Evolutionary conservation across 345 rosid genomes (phyloP), one percentile per base, ranked within the genome.

Genomic region (Eutrema japonicum): DNA sequence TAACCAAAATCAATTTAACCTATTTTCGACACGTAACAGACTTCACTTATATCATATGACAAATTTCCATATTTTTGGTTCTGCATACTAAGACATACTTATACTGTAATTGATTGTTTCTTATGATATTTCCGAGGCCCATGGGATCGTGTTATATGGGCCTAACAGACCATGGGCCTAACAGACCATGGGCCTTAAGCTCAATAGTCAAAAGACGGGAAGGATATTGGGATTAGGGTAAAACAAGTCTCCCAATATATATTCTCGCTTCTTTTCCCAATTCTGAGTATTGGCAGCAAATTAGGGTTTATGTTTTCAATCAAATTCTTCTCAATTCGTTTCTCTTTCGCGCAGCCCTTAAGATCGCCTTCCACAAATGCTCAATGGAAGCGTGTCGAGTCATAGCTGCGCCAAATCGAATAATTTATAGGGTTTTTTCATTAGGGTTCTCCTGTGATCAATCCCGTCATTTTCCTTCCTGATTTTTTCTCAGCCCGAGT

Each of bases 301-400:
- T 40, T 76, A 77, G 76, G 66, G 76, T 45, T 13, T 14, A 3
- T n/a, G 3, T 38, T 22, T 18, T 32, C 29, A 16, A 6, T 18
- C 7, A 6, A 11, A 4, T 38, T 29, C 0, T 18, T 16, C n/a
- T 45, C 5, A 2, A 1, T 2, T 27, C n/a, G 14, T 2, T 33
- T 57, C 3, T 3, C 0, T 12, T 18, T 29, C 3, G 81, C 77
- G 77, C 73, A 46, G 38, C 81, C 81, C 81, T 72, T 78, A 77
- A 78, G 81, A 78, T 78, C 81, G 77, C 81, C 81, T 78, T 78
- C 81, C 70, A 61, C 43, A 73, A 61, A 78, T 0, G 1, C 62
- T 58, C 26, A 77, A 77, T 78, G 81, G 81, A 67, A 78, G 81
- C 77, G 77, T 78, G 77, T 78, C 77, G 81, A 78, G 77, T 78